These are phyloP conservation scores for Kwoniella sp. DNA, from an alignment of 768 basidiomycete genomes.

Conservation along the genomic window DNA sequence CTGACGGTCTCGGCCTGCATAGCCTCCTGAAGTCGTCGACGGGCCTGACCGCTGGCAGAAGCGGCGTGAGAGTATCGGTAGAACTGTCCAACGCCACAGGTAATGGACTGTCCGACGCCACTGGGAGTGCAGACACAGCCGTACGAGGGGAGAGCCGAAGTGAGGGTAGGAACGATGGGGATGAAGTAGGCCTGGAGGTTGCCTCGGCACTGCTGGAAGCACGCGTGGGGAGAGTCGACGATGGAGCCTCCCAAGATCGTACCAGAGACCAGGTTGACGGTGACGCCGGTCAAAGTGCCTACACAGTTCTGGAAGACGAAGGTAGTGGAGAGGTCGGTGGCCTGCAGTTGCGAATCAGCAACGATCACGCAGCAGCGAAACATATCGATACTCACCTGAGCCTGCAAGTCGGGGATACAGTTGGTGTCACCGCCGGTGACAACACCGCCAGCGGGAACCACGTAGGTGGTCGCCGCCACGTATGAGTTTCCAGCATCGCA, in stretches of 20 bases:
- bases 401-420: background rate
- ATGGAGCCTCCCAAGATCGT: slow-evolving; percentile 2
- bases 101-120: background rate
- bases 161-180: slow-evolving; percentile 3
- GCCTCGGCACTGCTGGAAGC: slow-evolving; percentile 2
- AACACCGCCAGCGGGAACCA: background rate
- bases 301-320: slow-evolving; percentile 3
- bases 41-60: slow-evolving; percentile 5
- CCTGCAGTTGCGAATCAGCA: background rate
- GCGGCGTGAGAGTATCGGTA: slow-evolving; percentile 1
- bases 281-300: slow-evolving; percentile 1
- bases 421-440: background rate
- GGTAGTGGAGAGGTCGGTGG: slow-evolving; percentile 3
- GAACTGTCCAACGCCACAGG: background rate
- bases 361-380: background rate
- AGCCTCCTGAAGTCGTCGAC: background rate
- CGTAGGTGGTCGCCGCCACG: background rate
- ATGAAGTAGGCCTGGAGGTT: slow-evolving; percentile 5
- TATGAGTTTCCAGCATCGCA: slow-evolving; percentile 5
- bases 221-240: slow-evolving; percentile 3
- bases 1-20: background rate
- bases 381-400: background rate
- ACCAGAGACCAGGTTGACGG: background rate
- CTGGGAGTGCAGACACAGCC: slow-evolving; percentile 9
- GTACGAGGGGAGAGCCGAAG: background rate